A percentile compares a stretch with the other conserved stretches of the same genome.
phyloP scores from a whole-genome alignment of 805 yeast genomes.

The Diddensiella transvaalensis region DNA sequence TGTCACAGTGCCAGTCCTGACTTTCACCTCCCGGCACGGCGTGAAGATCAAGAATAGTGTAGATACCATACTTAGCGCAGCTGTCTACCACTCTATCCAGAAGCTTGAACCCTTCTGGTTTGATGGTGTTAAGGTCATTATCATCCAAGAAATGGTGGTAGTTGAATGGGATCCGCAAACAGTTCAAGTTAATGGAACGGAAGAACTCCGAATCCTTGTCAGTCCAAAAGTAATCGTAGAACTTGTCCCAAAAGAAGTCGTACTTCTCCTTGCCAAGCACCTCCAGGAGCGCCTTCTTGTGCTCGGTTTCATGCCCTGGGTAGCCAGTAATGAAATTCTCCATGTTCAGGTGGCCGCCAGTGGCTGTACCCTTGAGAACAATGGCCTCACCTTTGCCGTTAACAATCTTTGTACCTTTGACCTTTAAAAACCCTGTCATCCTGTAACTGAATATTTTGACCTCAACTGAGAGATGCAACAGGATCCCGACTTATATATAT shows the following conservation, averaged over 20 bases:
- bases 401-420: slow-evolving; percentile 47
- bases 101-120: slow-evolving; percentile 44
- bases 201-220: slow-evolving; percentile 48
- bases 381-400: slow-evolving; percentile 39
- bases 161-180: slow-evolving; percentile 50
- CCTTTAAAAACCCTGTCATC: slow-evolving; percentile 35
- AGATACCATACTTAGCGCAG: slow-evolving; percentile 46
- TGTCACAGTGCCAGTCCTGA: slow-evolving; percentile 53
- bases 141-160: slow-evolving; percentile 49
- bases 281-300: slow-evolving; percentile 39
- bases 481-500: too few relatives aligned
- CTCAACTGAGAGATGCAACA: too few relatives aligned
- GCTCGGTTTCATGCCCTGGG: slow-evolving; percentile 53
- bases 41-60: slow-evolving; percentile 48
- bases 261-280: slow-evolving; percentile 47
- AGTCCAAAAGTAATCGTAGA: slow-evolving; percentile 53
- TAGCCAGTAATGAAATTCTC: slow-evolving; percentile 55
- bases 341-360: slow-evolving; percentile 49
- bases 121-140: slow-evolving; percentile 42
- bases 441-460: too few relatives aligned
- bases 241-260: slow-evolving; percentile 48
- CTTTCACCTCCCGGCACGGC: slow-evolving; percentile 53
- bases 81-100: slow-evolving; percentile 43
- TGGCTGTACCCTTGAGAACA: slow-evolving; percentile 47
- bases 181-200: slow-evolving; percentile 42